Evolutionary conservation across 345 rosid species (phyloP), one percentile per base, ranked within the genome.

Genomic region (Physaria fendleri): DNA sequence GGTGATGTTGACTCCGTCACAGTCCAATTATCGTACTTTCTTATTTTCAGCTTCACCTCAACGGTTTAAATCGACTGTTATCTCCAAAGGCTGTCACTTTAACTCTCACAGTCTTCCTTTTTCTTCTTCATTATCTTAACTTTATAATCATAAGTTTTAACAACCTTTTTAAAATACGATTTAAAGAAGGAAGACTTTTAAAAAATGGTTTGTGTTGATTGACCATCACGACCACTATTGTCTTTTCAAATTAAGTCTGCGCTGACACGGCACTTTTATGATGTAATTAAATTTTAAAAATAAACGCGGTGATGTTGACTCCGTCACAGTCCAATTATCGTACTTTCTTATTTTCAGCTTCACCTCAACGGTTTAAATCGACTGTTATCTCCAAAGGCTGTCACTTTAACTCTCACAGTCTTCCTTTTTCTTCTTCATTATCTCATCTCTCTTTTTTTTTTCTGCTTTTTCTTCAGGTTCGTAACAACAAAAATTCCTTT

Each of bases 191-290:
- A 47, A 62, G 59, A 40, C 43, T 38, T 38, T 38, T 22, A n/a
- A n/a, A 3, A 6, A 35, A 34, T 18, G 30, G 53, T 50, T 50
- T 59, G 65, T 67, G 59, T 35, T 15, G 20, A 44, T 58, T 58
- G 65, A 67, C n/a, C n/a, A 40, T 46, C 4, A 21, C 42, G 5
- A 35, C 32, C 47, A 45, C 62, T 48, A n/a, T 49, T 17, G 65
- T 58, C 72, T 32, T 10, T 43, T 68, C 66, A 42, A 68, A 9
- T 25, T 25, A 25, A n/a, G 73, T 52, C 66, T 68, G 61, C 72
- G 72, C 54, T 51, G 55, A 67, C 71, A 67, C 65, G 71, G 71
- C 65, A 49, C 66, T 34, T 32, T 49, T 7, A 22, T 34, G 12
- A 43, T 32, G 59, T 22, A 22, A 20, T 46, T n/a, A 25, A 9